Evolutionary conservation across 176 grass and related monocot species (phyloP).

Genomic region (Guadua angustifolia): DNA sequence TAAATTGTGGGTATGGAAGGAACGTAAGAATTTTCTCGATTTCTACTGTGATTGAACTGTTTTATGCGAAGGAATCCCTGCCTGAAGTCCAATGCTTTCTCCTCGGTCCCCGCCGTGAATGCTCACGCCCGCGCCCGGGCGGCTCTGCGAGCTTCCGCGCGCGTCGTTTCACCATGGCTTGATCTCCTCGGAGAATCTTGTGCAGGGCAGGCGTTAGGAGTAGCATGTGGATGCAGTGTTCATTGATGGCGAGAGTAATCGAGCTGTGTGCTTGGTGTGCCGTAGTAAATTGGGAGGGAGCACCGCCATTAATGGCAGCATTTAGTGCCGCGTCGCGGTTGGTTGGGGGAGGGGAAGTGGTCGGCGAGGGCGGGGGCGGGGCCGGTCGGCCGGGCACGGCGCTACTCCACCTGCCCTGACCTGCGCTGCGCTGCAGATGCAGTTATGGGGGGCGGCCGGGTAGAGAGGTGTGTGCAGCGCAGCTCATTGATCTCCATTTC

Average conservation of each 20-base stretch:
- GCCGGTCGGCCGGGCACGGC: neutral
- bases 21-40: too few species aligned
- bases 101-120: too few species aligned
- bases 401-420: neutral
- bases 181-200: neutral
- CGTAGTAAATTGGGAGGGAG: neutral
- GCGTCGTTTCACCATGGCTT: neutral
- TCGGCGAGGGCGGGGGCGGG: slow-evolving; percentile 21
- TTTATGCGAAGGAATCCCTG: too few species aligned
- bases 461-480: neutral
- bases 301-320: slow-evolving; percentile 44
- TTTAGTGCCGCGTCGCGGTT: slow-evolving; percentile 41
- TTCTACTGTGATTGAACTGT: too few species aligned
- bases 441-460: neutral
- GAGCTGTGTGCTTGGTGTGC: neutral
- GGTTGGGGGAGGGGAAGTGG: neutral
- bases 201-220: neutral
- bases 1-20: too few species aligned
- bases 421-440: neutral
- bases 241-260: slow-evolving; percentile 21
- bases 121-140: too few species aligned
- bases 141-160: too few species aligned
- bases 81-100: too few species aligned
- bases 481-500: neutral
- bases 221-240: neutral